phyloP scores from a whole-genome alignment of 352 stramenopile genomes.

The Pythium pyrilobum region DNA sequence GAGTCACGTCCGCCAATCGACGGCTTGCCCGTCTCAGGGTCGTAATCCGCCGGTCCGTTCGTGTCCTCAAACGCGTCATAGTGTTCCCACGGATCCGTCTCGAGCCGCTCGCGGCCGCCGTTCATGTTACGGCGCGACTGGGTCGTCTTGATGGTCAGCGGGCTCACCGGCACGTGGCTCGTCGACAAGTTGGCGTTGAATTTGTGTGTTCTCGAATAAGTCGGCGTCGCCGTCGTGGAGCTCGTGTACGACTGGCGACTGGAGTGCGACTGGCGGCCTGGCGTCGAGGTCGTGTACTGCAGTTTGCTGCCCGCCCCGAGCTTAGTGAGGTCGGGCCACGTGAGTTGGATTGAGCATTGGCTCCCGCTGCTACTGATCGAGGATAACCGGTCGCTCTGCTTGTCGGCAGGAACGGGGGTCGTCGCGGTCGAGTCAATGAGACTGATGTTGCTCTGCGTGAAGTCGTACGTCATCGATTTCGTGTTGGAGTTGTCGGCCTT shows the following conservation, averaged over 20 bases:
- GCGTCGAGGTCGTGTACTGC: not conserved
- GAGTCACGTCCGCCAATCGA: conserved; percentile 5
- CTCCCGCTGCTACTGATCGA: conserved; percentile 42
- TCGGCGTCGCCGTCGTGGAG: conserved; percentile 7
- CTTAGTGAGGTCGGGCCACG: conserved; percentile 15
- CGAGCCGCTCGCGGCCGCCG: conserved; percentile 35
- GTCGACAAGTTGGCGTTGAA: conserved; percentile 30
- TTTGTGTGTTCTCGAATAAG: not conserved
- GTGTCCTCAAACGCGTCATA: conserved; percentile 55
- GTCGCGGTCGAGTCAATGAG: conserved; percentile 26
- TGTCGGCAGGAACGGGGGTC: conserved; percentile 17
- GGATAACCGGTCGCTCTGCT: conserved; percentile 38
- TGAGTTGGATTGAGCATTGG: conserved; percentile 23
- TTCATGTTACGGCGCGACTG: conserved; percentile 1
- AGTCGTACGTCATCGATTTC: conserved; percentile 30
- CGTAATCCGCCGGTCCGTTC: not conserved
- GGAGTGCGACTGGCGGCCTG: not conserved
- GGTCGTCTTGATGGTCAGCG: conserved; percentile 39
- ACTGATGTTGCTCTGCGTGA: conserved; percentile 19
- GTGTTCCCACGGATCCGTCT: conserved; percentile 63
- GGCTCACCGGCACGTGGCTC: conserved; percentile 48
- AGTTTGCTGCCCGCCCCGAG: not conserved
- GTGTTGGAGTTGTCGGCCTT: conserved; percentile 29
- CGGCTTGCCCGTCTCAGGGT: conserved; percentile 18
- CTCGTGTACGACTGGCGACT: conserved; percentile 6